These are phyloP conservation scores for Cardamine resedifolia DNA, from an alignment of 345 rosid genomes.

Conservation along the genomic window DNA sequence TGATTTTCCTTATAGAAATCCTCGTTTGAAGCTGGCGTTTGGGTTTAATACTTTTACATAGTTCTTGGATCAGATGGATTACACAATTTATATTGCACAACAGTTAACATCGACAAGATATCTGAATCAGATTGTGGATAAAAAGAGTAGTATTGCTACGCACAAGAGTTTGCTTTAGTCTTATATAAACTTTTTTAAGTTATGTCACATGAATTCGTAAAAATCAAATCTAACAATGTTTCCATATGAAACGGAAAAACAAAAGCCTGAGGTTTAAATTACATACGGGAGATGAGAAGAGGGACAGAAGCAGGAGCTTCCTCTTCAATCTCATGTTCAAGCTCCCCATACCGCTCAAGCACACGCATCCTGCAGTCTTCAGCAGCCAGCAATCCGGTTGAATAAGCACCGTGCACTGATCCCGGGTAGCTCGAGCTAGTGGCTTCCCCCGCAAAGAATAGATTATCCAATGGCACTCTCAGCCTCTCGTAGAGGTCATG, in stretches of 20 bases:
- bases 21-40: not conserved
- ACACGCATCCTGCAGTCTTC: constrained; percentile 97
- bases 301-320: constrained; percentile 75
- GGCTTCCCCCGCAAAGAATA: constrained; percentile 99
- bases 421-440: constrained; percentile 83
- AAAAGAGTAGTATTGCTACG: not conserved
- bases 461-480: constrained; percentile 84
- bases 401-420: constrained; percentile 94
- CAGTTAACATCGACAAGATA: not conserved
- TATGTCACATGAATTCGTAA: not conserved
- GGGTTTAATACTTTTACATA: not conserved
- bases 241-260: not conserved
- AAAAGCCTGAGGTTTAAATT: constrained; percentile 13
- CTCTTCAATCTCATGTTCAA: constrained; percentile 70
- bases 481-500: constrained; percentile 88
- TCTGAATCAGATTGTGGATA: not conserved
- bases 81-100: not conserved
- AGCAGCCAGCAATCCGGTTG: constrained; percentile 86
- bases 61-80: constrained; percentile 1
- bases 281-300: constrained; percentile 80
- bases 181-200: not conserved
- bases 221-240: not conserved
- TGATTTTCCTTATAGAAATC: not conserved
- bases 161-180: not conserved
- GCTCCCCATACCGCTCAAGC: constrained; percentile 81